Evolutionary conservation across 73 alveolate genomes (phyloP).

Genomic region (Stentor roeselii): DNA sequence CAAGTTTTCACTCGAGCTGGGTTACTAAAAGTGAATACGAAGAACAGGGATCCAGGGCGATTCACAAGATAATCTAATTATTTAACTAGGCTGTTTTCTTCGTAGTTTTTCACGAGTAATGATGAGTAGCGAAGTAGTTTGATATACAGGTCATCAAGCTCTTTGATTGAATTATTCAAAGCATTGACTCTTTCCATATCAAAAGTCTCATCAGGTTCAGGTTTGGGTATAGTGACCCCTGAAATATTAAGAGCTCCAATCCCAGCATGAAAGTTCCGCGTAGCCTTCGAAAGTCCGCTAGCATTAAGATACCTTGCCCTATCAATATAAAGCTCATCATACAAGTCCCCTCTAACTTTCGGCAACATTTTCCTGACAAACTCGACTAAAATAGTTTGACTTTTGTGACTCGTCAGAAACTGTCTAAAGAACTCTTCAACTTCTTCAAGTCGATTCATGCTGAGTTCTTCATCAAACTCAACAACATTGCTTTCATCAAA

Average conservation of each 20-base stretch:
- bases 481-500: background rate
- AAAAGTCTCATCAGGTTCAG: background rate
- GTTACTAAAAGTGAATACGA: background rate
- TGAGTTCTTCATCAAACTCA: background rate
- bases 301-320: constrained; percentile 13
- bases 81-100: too few relatives aligned
- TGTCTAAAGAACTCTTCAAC: background rate
- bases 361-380: constrained; percentile 16
- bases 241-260: background rate
- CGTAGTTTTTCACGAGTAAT: too few relatives aligned
- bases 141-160: background rate
- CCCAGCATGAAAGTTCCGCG: background rate
- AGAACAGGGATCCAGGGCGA: background rate
- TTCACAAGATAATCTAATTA: too few relatives aligned
- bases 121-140: background rate
- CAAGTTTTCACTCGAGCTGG: background rate
- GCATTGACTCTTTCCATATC: background rate
- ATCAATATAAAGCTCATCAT: constrained; percentile 22
- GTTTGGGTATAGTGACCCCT: background rate
- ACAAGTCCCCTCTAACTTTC: background rate
- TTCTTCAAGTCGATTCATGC: background rate
- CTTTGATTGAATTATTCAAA: background rate
- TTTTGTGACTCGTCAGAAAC: background rate
- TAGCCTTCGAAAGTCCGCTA: background rate
- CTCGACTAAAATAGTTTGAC: background rate